Evolutionary conservation across 495 filamentous ascomycete species (phyloP).

Genomic region (Entonaema liquescens): DNA sequence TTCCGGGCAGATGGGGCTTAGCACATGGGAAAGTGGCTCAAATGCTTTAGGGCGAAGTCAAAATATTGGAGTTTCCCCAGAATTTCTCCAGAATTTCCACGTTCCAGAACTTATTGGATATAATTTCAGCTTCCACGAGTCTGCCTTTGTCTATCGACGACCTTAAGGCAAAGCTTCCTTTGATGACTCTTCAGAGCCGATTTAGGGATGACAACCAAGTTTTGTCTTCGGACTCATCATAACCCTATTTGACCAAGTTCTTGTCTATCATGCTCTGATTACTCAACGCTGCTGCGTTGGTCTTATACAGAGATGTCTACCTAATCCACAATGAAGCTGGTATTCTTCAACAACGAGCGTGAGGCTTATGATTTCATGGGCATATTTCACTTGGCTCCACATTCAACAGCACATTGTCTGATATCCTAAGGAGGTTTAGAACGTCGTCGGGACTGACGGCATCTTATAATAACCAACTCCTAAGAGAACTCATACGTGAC

Average conservation of each 20-base stretch:
- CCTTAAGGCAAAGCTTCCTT: too few relatives aligned
- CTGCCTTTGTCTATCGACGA: too few relatives aligned
- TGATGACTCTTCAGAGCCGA: too few relatives aligned
- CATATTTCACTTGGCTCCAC: neutral
- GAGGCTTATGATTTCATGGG: neutral
- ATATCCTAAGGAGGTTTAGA: neutral
- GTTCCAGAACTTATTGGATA: slow-evolving; percentile 21
- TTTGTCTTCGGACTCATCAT: neutral
- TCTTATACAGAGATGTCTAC: neutral
- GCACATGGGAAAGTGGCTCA: neutral
- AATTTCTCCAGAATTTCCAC: slow-evolving; percentile 9
- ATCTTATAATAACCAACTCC: neutral
- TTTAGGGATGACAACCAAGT: neutral
- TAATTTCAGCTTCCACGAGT: neutral
- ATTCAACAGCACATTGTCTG: neutral
- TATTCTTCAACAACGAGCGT: neutral
- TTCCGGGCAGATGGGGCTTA: slow-evolving; percentile 13
- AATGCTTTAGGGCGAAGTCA: slow-evolving; percentile 3
- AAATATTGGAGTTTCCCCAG: neutral
- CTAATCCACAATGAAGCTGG: neutral
- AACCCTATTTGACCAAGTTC: neutral
- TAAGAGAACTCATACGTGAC: neutral
- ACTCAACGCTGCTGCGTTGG: neutral
- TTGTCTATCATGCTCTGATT: neutral
- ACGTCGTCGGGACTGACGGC: neutral